phyloP scores from a whole-genome alignment of 202 grass and related monocot genomes.

The Schoenoplectus triqueter region DNA sequence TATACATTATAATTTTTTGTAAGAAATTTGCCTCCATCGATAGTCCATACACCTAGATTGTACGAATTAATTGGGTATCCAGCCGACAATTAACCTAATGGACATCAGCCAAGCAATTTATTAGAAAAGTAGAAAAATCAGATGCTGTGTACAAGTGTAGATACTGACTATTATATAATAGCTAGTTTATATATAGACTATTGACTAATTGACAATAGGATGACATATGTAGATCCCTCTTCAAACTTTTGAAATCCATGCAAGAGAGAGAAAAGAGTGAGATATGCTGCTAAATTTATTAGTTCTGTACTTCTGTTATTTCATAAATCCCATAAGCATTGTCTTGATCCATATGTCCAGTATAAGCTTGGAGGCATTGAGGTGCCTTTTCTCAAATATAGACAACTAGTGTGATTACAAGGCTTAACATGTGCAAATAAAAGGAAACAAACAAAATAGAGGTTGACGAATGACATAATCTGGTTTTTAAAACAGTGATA shows the following conservation, averaged over 20 bases:
- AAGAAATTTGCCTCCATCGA: not conserved
- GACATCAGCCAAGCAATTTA: not conserved
- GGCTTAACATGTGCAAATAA: conserved; percentile 17
- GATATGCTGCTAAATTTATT: not conserved
- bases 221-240: conserved; percentile 2
- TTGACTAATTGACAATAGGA: conserved; percentile 17
- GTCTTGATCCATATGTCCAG: conserved; percentile 37
- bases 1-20: no score
- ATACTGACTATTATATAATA: not conserved
- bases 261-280: conserved; percentile 32
- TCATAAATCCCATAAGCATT: conserved; percentile 22
- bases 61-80: not conserved
- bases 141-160: conserved; percentile 17
- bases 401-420: conserved; percentile 24
- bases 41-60: not conserved
- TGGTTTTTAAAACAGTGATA: not conserved
- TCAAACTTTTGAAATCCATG: conserved; percentile 40
- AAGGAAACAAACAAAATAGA: conserved; percentile 38
- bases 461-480: conserved; percentile 30
- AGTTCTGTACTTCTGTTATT: not conserved
- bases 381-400: conserved; percentile 32
- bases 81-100: not conserved
- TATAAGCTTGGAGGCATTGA: conserved; percentile 25
- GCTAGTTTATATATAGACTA: not conserved
- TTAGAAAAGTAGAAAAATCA: not conserved